A percentile compares a stretch with the other conserved stretches of the same genome.
These are phyloP conservation scores for Neospermospora avenae DNA, from an alignment of 2,329 filamentous ascomycete species.

Conservation along the genomic window DNA sequence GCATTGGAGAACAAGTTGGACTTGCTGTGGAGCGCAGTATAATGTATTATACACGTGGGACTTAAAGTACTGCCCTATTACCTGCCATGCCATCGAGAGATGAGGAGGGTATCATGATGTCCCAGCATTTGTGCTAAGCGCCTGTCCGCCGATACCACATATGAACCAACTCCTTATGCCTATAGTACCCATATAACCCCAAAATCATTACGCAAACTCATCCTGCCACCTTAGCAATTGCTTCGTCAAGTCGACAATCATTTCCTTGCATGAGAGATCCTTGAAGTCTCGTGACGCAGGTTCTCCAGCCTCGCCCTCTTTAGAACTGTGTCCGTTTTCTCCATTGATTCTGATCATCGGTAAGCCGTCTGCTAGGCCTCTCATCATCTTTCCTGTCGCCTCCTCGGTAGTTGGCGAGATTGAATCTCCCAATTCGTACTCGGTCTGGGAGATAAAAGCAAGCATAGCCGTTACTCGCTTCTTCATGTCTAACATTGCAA, in stretches of 20 bases:
- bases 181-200: neutral
- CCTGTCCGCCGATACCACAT: neutral
- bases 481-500: constrained; percentile 86
- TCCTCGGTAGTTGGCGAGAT: constrained; percentile 42
- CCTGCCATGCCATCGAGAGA: neutral
- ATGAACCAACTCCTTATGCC: too few species aligned
- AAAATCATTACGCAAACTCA: constrained; percentile 29
- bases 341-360: constrained; percentile 39
- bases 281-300: constrained; percentile 58
- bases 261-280: constrained; percentile 53
- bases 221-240: constrained; percentile 40
- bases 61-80: neutral
- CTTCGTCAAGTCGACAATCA: constrained; percentile 40
- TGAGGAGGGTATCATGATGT: constrained; percentile 4
- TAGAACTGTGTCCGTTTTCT: constrained; percentile 29
- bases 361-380: constrained; percentile 34
- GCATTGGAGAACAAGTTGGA: neutral
- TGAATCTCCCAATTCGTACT: constrained; percentile 73
- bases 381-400: constrained; percentile 34
- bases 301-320: constrained; percentile 34
- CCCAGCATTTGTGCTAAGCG: neutral
- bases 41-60: neutral
- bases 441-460: constrained; percentile 85
- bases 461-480: constrained; percentile 79
- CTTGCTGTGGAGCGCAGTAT: neutral